These are phyloP conservation scores for Raffaelea deltoideospora DNA, from an alignment of 2,329 filamentous ascomycete genomes.

Conservation along the genomic window DNA sequence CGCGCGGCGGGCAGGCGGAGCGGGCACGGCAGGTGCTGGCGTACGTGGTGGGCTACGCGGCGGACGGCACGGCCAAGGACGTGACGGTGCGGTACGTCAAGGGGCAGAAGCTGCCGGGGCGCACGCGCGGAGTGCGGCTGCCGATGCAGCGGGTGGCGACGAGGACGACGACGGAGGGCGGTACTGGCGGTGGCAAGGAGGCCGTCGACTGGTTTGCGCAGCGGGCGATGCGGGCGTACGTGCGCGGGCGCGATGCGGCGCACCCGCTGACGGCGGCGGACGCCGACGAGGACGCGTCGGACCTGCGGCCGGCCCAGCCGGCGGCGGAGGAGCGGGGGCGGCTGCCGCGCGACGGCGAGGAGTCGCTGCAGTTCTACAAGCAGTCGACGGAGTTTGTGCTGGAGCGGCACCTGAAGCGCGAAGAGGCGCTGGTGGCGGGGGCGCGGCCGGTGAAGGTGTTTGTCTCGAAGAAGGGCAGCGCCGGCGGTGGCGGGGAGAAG, in stretches of 20 bases:
- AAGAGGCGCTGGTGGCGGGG: constrained; percentile 65
- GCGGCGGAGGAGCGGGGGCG: constrained; percentile 62
- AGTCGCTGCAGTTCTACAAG: constrained; percentile 81
- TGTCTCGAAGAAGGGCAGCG: constrained; percentile 41
- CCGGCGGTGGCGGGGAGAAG: constrained; percentile 36
- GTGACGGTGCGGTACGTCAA: constrained; percentile 85
- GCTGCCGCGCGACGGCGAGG: constrained; percentile 58
- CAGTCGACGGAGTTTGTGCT: constrained; percentile 73
- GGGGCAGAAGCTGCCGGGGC: constrained; percentile 66
- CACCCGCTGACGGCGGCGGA: constrained; percentile 54
- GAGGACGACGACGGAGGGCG: constrained; percentile 55
- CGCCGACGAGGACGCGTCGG: constrained; percentile 62
- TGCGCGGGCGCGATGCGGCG: constrained; percentile 25
- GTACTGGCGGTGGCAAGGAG: too few species aligned
- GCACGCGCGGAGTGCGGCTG: constrained; percentile 75
- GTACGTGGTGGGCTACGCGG: constrained; percentile 71
- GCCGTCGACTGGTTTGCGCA: constrained; percentile 78
- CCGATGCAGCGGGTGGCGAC: constrained; percentile 67
- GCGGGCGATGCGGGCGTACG: constrained; percentile 60
- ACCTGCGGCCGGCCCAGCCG: constrained; percentile 56
- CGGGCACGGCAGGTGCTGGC: constrained; percentile 79
- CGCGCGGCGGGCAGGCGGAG: constrained; percentile 68
- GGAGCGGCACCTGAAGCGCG: constrained; percentile 72
- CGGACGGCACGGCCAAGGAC: constrained; percentile 83
- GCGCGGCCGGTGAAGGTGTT: constrained; percentile 63